phyloP scores from a whole-genome alignment of 2,329 filamentous ascomycete species.

The Sclerotiophoma versabilis region DNA sequence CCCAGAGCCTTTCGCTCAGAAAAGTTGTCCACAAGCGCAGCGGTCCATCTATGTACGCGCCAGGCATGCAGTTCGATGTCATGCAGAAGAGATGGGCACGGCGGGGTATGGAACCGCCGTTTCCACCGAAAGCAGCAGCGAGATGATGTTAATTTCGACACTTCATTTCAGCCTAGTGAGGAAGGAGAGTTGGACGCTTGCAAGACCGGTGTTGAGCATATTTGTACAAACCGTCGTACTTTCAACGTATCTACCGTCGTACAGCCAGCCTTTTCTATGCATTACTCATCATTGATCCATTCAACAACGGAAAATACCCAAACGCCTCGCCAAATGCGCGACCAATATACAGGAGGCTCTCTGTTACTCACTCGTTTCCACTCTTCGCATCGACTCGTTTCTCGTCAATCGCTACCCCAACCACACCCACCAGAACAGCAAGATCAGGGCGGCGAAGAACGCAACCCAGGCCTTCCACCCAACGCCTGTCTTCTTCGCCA shows the following conservation, averaged over 20 bases:
- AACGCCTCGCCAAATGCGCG: conserved; percentile 19
- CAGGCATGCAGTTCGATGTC: conserved; percentile 1
- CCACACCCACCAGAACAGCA: conserved; percentile 94
- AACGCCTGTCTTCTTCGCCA: conserved; percentile 94
- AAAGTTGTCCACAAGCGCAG: not conserved
- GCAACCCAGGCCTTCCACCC: conserved; percentile 92
- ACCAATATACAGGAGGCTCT: not conserved
- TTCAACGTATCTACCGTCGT: not conserved
- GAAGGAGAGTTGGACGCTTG: too few species aligned
- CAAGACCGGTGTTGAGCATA: not conserved
- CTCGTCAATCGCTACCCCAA: conserved; percentile 52
- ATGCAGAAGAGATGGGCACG: not conserved
- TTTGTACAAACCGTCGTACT: not conserved
- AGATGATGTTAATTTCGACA: not conserved
- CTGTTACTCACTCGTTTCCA: not conserved
- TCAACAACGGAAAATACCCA: too few species aligned
- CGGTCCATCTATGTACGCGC: not conserved
- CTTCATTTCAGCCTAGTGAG: too few species aligned
- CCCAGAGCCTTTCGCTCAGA: too few species aligned
- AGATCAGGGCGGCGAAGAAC: conserved; percentile 83
- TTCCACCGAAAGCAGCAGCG: not conserved
- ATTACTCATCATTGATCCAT: too few species aligned
- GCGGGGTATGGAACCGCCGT: not conserved
- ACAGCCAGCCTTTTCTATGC: not conserved
- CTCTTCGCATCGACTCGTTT: not conserved